Conservation (phyloP, 2,329 filamentous ascomycete genomes). For the Pseudopithomyces maydicus region DNA sequence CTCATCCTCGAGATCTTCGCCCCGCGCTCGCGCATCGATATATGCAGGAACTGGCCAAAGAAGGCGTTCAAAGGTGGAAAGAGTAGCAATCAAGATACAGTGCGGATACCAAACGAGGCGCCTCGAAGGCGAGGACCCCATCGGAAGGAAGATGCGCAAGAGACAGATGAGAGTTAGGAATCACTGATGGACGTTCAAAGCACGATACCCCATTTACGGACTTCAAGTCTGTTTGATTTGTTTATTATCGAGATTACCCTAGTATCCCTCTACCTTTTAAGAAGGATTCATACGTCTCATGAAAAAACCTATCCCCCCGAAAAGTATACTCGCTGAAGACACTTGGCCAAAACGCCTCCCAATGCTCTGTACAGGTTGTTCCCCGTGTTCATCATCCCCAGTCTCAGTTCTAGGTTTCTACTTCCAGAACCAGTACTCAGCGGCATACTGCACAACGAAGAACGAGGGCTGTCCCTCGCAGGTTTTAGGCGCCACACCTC, state of each 20-base stretch:
- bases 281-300: constrained; percentile 19
- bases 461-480: constrained; percentile 67
- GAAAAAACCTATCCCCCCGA: background rate
- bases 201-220: background rate
- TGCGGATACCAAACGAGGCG: constrained; percentile 16
- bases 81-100: constrained; percentile 15
- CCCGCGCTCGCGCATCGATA: constrained; percentile 83
- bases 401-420: constrained; percentile 12
- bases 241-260: constrained; percentile 29
- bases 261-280: too few relatives aligned
- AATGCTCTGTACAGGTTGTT: constrained; percentile 36
- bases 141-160: constrained; percentile 30
- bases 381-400: background rate
- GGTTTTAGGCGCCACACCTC: constrained; percentile 74
- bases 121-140: constrained; percentile 34
- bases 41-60: constrained; percentile 88
- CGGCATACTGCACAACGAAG: constrained; percentile 80
- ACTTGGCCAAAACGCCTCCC: constrained; percentile 29
- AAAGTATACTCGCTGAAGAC: background rate
- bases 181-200: background rate
- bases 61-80: constrained; percentile 54
- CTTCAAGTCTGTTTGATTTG: background rate
- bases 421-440: constrained; percentile 73
- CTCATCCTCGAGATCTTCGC: constrained; percentile 86
- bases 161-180: constrained; percentile 22